Conservation (phyloP, 306 rosid genomes). For the Vachellia collinsii region DNA sequence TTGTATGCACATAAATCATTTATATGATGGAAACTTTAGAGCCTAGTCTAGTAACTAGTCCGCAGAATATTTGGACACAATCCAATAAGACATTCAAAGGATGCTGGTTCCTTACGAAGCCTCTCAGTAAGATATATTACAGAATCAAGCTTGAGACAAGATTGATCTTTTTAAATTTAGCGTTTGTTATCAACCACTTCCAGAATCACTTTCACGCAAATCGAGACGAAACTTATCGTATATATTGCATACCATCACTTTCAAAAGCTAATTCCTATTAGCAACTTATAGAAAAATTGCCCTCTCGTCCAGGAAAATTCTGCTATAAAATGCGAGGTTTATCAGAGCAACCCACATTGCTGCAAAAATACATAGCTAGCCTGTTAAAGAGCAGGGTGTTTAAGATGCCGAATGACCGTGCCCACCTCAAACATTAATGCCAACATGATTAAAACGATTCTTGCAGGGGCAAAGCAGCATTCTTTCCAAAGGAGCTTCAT, state of each 20-base stretch:
- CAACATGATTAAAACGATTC: not conserved
- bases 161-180: not conserved
- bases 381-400: not conserved
- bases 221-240: no score
- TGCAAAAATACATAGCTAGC: not conserved
- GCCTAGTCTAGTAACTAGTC: not conserved
- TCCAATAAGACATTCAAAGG: slow-evolving; percentile 19
- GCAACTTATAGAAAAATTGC: not conserved
- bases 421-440: not conserved
- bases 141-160: slow-evolving; percentile 19
- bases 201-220: no score
- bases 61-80: slow-evolving; percentile 8
- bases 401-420: not conserved
- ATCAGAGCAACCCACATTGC: not conserved
- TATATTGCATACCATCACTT: no score
- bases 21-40: slow-evolving; percentile 1
- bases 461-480: slow-evolving; percentile 15
- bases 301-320: not conserved
- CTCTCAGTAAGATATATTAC: slow-evolving; percentile 7
- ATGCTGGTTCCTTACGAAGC: slow-evolving; percentile 28
- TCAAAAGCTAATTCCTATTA: no score
- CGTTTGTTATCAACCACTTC: no score
- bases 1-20: not conserved
- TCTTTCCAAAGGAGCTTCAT: not conserved
- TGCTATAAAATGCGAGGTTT: not conserved